Base-by-base conservation (phyloP, 2,329 filamentous ascomycete species). In the Alternaria brassicicola region DNA sequence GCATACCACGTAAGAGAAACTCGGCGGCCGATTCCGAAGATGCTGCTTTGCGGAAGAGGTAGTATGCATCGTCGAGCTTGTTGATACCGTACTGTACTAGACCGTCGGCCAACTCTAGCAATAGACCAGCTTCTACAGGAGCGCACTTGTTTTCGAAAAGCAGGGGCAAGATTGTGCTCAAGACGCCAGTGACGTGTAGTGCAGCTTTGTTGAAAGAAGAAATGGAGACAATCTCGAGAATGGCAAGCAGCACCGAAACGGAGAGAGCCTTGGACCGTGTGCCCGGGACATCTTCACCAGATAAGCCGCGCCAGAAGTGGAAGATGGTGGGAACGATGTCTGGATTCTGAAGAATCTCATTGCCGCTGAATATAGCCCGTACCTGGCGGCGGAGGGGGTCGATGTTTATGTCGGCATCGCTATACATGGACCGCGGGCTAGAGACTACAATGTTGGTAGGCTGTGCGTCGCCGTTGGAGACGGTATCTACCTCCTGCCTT, bases 51-150 rank as follows among this genome's bases (percentile, higher is more conserved):
- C 80, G 81, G 71, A 88, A 89, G 17, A 99, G 83, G 60, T 89
- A 88, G 69, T 93, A 89, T 15, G 92, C 91, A 80, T 97, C 93
- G 43, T 91, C 87, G n/a, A 97, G 85, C 59, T 84, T 84, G 69
- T 88, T 90, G 65, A 96, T 86, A 19, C 95, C 94, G 62, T 95
- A 83, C 56, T 86, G 80, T 81, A 92, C 86, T 72, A 96, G 79
- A 76, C 83, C 83, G 63, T 85, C 85, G 69, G 90, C 93, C 25
- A 96, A 82, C 21, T 85, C 81, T 63, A 89, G 80, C 19, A 92
- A 84, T 13, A 87, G 63, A 42, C 59, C 52, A 31, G 69, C 64
- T 57, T 76, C 71, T 3, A 64, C 54, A 7, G 67, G 61, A 19
- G 66, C 69, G 46, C 72, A 76, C 39, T 71, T 71, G 60, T 75